Conservation (phyloP, 352 stramenopile species). For the Peronospora farinosa region DNA sequence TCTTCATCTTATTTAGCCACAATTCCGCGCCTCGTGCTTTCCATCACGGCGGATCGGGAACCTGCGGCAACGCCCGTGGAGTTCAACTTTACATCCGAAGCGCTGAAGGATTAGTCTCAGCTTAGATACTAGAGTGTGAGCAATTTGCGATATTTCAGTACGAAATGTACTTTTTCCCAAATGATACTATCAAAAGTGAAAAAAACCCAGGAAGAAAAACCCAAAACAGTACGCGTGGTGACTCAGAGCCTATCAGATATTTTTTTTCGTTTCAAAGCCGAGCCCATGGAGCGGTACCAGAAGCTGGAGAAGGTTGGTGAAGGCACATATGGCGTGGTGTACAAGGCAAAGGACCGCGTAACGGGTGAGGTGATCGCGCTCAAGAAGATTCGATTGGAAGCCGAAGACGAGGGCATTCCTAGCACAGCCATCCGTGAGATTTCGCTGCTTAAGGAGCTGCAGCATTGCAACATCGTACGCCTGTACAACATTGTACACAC, state of each 20-base stretch:
- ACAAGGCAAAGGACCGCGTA: constrained; percentile 96
- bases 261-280: constrained; percentile 4
- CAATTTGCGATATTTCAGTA: no score
- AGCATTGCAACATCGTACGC: constrained; percentile 97
- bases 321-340: constrained; percentile 99
- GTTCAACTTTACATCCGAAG: constrained; percentile 45
- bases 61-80: constrained; percentile 34
- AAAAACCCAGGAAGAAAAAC: constrained; percentile 14
- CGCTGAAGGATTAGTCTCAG: constrained; percentile 21
- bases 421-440: constrained; percentile 98
- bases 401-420: constrained; percentile 96
- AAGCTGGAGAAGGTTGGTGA: constrained; percentile 96
- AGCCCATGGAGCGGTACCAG: constrained; percentile 88
- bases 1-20: constrained; percentile 18
- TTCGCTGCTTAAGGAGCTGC: constrained; percentile 95
- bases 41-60: constrained; percentile 43
- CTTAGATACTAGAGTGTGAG: background rate
- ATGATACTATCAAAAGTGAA: background rate
- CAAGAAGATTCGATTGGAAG: constrained; percentile 99
- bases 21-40: constrained; percentile 51
- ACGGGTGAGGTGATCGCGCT: constrained; percentile 98
- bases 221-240: constrained; percentile 3
- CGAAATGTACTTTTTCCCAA: background rate
- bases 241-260: constrained; percentile 13
- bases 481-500: constrained; percentile 99